These are phyloP conservation scores for Acacia melanoxylon DNA, from an alignment of 306 rosid species.

Conservation along the genomic window DNA sequence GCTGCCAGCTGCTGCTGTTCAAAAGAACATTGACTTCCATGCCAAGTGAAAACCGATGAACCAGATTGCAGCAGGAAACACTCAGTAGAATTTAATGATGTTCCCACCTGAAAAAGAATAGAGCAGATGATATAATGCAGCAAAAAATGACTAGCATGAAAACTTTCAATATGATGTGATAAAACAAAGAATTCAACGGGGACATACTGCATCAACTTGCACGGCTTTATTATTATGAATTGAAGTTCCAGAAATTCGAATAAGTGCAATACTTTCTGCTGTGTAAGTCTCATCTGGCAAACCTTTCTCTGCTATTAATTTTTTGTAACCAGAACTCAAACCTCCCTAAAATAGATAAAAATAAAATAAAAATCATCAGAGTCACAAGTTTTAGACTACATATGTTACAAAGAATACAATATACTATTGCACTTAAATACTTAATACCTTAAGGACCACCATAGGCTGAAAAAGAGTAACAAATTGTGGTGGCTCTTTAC, in stretches of 20 bases:
- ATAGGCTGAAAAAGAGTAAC: conserved; percentile 92
- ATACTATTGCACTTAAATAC: neutral
- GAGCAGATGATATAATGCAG: conserved; percentile 5
- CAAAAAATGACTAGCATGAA: conserved; percentile 18
- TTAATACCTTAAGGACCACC: conserved; percentile 87
- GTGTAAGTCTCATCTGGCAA: conserved; percentile 79
- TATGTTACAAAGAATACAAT: neutral
- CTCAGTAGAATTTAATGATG: conserved; percentile 80
- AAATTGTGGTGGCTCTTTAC: conserved; percentile 94
- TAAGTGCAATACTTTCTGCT: conserved; percentile 69
- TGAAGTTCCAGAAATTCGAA: conserved; percentile 81
- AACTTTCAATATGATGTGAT: conserved; percentile 1
- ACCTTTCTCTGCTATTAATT: conserved; percentile 64
- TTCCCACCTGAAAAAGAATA: conserved; percentile 66
- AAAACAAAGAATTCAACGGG: conserved; percentile 25
- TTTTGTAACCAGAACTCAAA: conserved; percentile 87
- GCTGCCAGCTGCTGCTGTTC: conserved; percentile 97
- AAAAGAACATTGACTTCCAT: conserved; percentile 81
- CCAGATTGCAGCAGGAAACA: conserved; percentile 94
- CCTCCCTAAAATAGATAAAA: conserved; percentile 74
- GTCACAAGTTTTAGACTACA: conserved; percentile 25
- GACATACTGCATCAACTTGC: conserved; percentile 93
- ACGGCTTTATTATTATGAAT: conserved; percentile 76
- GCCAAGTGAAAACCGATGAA: conserved; percentile 87
- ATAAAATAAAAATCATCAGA: conserved; percentile 24